Conservation (phyloP, 306 rosid genomes). For the Pueraria montana region DNA sequence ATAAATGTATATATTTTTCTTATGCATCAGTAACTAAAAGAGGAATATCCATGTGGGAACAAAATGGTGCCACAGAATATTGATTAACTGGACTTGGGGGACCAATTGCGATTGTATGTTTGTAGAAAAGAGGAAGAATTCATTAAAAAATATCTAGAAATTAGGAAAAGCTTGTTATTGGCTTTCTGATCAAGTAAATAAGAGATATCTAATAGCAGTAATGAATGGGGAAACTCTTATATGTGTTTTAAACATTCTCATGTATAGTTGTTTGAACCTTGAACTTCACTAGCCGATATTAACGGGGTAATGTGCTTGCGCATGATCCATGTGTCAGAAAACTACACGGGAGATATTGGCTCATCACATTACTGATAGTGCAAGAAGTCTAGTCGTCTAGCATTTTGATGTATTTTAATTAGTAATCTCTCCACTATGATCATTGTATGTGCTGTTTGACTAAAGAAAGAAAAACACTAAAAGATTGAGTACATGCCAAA, state of each 20-base stretch:
- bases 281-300: conserved; percentile 11
- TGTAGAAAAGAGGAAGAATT: not conserved
- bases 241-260: not conserved
- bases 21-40: not conserved
- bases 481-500: conserved; percentile 33
- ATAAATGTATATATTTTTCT: no score
- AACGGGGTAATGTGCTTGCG: not conserved
- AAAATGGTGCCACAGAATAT: conserved; percentile 36
- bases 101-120: no score
- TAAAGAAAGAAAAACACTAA: conserved; percentile 30
- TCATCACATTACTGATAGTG: conserved; percentile 43
- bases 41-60: conserved; percentile 18
- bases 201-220: no score
- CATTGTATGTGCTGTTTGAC: conserved; percentile 36
- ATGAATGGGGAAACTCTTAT: not conserved
- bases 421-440: conserved; percentile 46
- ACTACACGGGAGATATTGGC: conserved; percentile 21
- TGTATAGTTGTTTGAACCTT: not conserved
- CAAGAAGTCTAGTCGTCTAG: conserved; percentile 39
- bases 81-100: not conserved
- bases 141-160: conserved; percentile 8
- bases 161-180: not conserved
- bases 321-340: conserved; percentile 28
- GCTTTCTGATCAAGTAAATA: not conserved
- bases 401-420: conserved; percentile 50